These are phyloP conservation scores for Dothideomycetes sp. DNA, from an alignment of 2,329 filamentous ascomycete species.

Conservation along the genomic window DNA sequence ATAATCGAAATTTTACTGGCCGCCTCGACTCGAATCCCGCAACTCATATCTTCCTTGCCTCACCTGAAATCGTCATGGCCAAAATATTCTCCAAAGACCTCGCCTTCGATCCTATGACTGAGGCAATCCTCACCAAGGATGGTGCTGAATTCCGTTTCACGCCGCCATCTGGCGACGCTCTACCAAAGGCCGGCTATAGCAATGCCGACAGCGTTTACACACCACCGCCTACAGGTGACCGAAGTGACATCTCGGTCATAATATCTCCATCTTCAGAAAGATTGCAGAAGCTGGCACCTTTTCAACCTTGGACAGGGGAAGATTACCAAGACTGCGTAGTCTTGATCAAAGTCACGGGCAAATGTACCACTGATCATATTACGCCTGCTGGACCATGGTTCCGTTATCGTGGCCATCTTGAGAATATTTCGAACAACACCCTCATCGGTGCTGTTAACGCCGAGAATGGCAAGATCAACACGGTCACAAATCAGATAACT, in stretches of 20 bases:
- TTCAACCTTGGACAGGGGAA: conserved; percentile 84
- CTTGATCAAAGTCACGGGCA: conserved; percentile 90
- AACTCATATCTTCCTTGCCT: conserved; percentile 87
- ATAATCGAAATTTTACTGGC: conserved; percentile 99
- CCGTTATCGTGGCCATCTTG: conserved; percentile 96
- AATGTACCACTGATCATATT: conserved; percentile 96
- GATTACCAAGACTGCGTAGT: conserved; percentile 76
- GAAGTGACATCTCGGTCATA: conserved; percentile 59
- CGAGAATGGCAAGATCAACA: conserved; percentile 95
- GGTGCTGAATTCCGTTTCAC: conserved; percentile 91
- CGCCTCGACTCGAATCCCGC: conserved; percentile 94
- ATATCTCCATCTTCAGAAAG: conserved; percentile 86
- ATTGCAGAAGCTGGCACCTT: conserved; percentile 83
- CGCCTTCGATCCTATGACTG: conserved; percentile 90
- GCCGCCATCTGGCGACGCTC: conserved; percentile 67
- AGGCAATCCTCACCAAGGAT: conserved; percentile 85
- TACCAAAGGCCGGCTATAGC: conserved; percentile 77
- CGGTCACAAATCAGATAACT: conserved; percentile 84
- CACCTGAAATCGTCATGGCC: conserved; percentile 80
- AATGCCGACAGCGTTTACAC: conserved; percentile 90
- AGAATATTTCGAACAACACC: conserved; percentile 99
- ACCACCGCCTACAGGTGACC: conserved; percentile 77
- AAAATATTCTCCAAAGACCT: conserved; percentile 73
- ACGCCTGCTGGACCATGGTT: conserved; percentile 92
- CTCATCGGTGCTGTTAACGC: conserved; percentile 94